Percentiles rank a stretch among this genome's conserved stretches.
Conservation (phyloP, 257 asterid species). For the Nicotiana tabacum region DNA sequence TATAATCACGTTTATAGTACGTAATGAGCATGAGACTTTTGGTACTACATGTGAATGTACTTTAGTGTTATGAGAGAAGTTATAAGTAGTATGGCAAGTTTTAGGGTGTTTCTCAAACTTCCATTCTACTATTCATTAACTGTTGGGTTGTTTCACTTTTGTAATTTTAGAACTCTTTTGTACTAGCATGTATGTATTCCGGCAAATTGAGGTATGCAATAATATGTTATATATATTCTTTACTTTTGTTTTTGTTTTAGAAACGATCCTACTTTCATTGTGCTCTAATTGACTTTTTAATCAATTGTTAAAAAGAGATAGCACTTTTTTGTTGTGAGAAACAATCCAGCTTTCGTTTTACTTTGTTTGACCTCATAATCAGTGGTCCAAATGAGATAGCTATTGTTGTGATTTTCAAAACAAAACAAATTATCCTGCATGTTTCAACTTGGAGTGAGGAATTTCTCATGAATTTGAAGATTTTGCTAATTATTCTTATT, state of each 20-base stretch:
- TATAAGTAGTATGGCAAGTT: background rate
- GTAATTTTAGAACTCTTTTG: background rate
- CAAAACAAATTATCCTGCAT: too few relatives aligned
- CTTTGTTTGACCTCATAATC: background rate
- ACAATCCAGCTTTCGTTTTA: background rate
- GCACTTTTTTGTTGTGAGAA: background rate
- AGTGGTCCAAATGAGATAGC: background rate
- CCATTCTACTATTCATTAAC: background rate
- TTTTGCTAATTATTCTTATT: too few relatives aligned
- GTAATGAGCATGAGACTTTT: background rate
- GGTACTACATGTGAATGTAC: conserved; percentile 6
- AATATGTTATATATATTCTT: background rate
- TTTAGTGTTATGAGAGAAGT: background rate
- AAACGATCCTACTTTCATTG: background rate
- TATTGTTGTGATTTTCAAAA: too few relatives aligned
- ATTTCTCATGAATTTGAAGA: too few relatives aligned
- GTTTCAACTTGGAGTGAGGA: too few relatives aligned
- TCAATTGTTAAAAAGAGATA: background rate
- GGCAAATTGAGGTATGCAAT: background rate
- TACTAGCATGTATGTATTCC: background rate
- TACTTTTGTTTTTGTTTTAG: background rate
- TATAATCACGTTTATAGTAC: background rate
- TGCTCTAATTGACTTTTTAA: too few relatives aligned
- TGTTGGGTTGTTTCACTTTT: background rate
- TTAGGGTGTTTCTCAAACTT: background rate